Evolutionary conservation across 1,284 basidiomycete genomes (phyloP).

Genomic region (Puccinia horiana): DNA sequence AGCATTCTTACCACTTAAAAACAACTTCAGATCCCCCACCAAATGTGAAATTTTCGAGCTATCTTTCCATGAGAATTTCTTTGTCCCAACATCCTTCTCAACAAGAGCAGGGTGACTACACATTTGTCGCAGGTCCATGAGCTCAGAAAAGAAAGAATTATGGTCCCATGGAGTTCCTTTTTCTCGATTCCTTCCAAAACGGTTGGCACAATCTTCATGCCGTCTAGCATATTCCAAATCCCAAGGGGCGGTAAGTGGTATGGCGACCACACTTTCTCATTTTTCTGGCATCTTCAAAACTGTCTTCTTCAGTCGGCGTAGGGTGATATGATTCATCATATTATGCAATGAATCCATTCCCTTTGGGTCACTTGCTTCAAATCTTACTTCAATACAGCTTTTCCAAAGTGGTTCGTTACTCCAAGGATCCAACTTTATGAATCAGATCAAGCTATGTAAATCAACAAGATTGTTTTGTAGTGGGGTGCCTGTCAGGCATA

Average conservation of each 20-base stretch:
- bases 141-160: not conserved
- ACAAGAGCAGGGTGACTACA: not conserved
- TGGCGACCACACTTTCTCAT: not conserved
- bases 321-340: not conserved
- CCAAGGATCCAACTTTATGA: constrained; percentile 57
- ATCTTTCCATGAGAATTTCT: not conserved
- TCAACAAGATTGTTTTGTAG: constrained; percentile 56
- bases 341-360: not conserved
- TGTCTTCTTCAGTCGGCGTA: not conserved
- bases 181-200: not conserved
- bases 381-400: no score
- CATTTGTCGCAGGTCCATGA: not conserved
- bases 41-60: constrained; percentile 14
- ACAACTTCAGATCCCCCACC: not conserved
- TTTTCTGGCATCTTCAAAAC: constrained; percentile 9
- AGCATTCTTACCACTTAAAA: no score
- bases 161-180: not conserved
- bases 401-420: constrained; percentile 56
- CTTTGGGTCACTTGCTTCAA: no score
- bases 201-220: not conserved
- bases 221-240: not conserved
- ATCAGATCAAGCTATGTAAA: no score
- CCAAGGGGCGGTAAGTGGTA: not conserved
- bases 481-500: constrained; percentile 52
- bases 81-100: not conserved